Base-by-base conservation (phyloP, 1,284 basidiomycete genomes). In the Veloporphyrellus conicus region DNA sequence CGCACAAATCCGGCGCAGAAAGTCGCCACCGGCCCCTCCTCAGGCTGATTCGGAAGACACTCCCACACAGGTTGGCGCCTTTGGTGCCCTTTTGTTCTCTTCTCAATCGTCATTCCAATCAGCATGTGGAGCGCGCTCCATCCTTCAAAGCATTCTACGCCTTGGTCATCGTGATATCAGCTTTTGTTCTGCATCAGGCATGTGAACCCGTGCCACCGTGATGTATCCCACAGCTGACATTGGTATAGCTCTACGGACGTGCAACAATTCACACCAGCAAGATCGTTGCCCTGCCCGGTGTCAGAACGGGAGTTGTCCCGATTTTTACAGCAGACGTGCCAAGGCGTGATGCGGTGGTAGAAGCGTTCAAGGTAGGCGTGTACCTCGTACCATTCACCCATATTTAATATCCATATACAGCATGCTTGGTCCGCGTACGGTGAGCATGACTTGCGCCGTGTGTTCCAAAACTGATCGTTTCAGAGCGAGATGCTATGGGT, bases 401-500 rank as follows among this genome's bases (percentile, higher is more conserved):
- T 50, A 29, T 49, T 50, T 50, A 48, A 58, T 39, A 41, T 41
- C 54, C 41, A 56, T 47, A 48, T 47, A 18, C 53, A 90, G 87
- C 79, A 88, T 67, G 87, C 86, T 42, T 91, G 87, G 89, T 67
- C 68, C 48, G 82, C 87, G 20, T 92, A 92, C 64, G 87, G 87
- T 86, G 41, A 27, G 58, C 51, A 47, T 66, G 63, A 41, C 36
- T 45, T 28, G n/a, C 51, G 11, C 37, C 22, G 22, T 23, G 5
- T 16, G 23, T 27, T 47, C 50, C 28, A 43, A 45, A 45, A 53
- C 47, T 73, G 59, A 69, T 49, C 38, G 18, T 52, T 60, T 38
- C 71, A 90, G 90, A 92, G 69, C 74, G 80, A 44, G 82, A 94
- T 66, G 92, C 91, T 1, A 92, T 90, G 81, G 92, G 93, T 1